These are phyloP conservation scores for Hanseniaspora vineae DNA, from an alignment of 805 yeast species.

Conservation along the genomic window DNA sequence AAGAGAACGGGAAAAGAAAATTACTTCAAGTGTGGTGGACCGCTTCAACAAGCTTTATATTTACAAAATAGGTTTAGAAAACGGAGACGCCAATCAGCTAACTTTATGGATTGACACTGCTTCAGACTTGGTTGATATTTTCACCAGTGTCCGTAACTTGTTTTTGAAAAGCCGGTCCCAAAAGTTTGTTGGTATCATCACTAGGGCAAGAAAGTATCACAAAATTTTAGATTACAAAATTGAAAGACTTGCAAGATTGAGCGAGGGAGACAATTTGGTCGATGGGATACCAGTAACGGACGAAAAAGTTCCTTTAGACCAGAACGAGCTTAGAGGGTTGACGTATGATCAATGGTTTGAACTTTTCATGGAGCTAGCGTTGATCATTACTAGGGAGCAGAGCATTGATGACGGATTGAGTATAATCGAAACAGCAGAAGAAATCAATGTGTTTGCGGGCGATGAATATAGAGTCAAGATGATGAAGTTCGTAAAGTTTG, in stretches of 20 bases:
- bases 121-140: constrained; percentile 70
- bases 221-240: constrained; percentile 63
- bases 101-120: constrained; percentile 77
- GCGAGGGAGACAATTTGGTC: constrained; percentile 37
- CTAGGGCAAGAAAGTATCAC: constrained; percentile 45
- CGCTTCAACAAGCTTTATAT: constrained; percentile 42
- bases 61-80: constrained; percentile 34
- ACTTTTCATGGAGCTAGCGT: constrained; percentile 65
- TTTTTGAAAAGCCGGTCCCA: constrained; percentile 67
- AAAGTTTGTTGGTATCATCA: constrained; percentile 52
- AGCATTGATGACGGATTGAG: constrained; percentile 50
- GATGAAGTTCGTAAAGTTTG: constrained; percentile 53
- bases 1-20: constrained; percentile 43
- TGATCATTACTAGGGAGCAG: constrained; percentile 51
- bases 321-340: constrained; percentile 59
- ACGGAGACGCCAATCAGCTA: constrained; percentile 47
- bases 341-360: constrained; percentile 74
- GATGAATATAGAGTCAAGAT: constrained; percentile 46
- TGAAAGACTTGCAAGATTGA: constrained; percentile 51
- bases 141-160: constrained; percentile 63
- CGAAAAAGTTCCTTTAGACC: constrained; percentile 32
- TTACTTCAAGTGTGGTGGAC: constrained; percentile 43
- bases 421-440: constrained; percentile 60
- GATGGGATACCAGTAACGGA: constrained; percentile 24
- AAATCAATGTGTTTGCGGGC: constrained; percentile 65